phyloP scores from a whole-genome alignment of 345 rosid species.

The Euphorbia peplus region DNA sequence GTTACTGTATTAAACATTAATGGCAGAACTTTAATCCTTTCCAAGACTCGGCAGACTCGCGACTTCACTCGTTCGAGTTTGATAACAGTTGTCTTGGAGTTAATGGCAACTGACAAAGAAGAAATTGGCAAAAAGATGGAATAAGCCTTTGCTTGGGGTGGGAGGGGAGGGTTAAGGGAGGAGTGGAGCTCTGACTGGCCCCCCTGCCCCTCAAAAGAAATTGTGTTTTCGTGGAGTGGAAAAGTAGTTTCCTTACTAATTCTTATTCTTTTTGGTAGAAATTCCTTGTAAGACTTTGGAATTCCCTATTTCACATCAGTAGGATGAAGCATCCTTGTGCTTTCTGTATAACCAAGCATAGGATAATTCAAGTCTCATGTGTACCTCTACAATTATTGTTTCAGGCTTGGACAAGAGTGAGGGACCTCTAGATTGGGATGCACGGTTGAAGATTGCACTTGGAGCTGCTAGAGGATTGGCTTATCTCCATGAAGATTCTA shows the following conservation, averaged over 20 bases:
- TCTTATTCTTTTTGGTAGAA: too few relatives aligned
- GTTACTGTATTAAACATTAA: too few relatives aligned
- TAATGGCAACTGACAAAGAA: not conserved
- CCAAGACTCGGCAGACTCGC: too few relatives aligned
- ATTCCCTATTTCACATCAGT: not conserved
- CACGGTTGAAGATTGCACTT: conserved; percentile 91
- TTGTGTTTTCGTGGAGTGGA: not conserved
- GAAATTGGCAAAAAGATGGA: not conserved
- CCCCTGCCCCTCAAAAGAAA: not conserved
- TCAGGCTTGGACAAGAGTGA: conserved; percentile 55
- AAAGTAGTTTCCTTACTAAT: not conserved
- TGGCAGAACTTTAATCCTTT: too few relatives aligned
- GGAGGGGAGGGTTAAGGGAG: not conserved
- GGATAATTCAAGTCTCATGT: conserved; percentile 5
- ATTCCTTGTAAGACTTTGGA: not conserved
- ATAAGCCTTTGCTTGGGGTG: not conserved
- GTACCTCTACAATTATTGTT: conserved; percentile 15
- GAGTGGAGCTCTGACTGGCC: not conserved
- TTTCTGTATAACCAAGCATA: not conserved
- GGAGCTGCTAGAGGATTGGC: conserved; percentile 99
- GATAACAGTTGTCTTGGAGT: too few relatives aligned
- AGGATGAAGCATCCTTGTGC: not conserved
- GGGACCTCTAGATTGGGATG: conserved; percentile 95
- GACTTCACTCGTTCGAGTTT: too few relatives aligned
- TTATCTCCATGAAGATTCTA: conserved; percentile 99